These are phyloP conservation scores for Abrus pulchellus DNA, from an alignment of 306 rosid species.

Conservation along the genomic window DNA sequence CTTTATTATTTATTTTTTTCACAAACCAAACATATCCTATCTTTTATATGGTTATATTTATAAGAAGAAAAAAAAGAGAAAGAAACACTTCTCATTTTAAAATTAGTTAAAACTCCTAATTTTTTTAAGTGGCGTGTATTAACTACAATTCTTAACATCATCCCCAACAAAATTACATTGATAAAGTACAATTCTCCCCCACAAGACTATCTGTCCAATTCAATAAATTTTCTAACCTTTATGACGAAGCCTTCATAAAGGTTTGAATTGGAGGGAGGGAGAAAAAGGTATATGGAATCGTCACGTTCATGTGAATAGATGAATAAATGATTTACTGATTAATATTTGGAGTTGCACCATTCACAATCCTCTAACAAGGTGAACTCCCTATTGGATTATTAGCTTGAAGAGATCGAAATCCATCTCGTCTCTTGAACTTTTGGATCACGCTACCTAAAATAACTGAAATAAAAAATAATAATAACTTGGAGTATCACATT, in stretches of 20 bases:
- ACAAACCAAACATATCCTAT: too few relatives aligned
- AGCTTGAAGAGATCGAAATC: background rate
- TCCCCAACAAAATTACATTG: background rate
- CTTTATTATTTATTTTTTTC: too few relatives aligned
- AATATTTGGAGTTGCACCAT: background rate
- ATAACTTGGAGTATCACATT: background rate
- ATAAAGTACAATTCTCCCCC: background rate
- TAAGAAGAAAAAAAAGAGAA: too few relatives aligned
- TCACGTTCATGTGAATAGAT: too few relatives aligned
- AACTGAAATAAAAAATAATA: too few relatives aligned
- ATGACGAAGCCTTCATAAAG: background rate
- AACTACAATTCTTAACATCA: background rate
- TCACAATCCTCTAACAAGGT: background rate
- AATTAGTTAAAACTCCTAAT: too few relatives aligned
- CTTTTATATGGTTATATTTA: too few relatives aligned
- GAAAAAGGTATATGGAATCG: background rate
- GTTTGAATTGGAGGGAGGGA: background rate
- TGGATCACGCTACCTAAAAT: too few relatives aligned
- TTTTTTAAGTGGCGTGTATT: background rate
- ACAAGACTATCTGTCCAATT: background rate
- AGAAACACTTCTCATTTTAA: too few relatives aligned
- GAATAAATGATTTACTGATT: background rate
- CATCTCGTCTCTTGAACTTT: background rate
- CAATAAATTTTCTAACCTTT: background rate
- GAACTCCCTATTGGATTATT: background rate